Evolutionary conservation across 768 basidiomycete genomes (phyloP), one percentile per base, ranked within the genome.

Genomic region (Suillus luteus): DNA sequence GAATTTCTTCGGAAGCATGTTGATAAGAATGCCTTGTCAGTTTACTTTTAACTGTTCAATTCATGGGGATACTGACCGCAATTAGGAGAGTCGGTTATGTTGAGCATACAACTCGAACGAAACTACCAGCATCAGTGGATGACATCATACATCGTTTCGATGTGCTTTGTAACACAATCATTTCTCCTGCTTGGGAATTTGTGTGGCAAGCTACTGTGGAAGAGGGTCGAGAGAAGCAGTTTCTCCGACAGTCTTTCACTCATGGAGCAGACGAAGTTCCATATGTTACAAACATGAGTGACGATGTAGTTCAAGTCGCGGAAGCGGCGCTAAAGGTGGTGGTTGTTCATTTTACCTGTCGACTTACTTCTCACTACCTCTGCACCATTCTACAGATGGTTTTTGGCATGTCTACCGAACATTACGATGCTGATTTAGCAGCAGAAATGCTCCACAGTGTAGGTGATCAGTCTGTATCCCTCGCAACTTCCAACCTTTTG

Each of bases 11-110:
- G 96, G 48, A 81, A 81, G 11, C 84, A 93, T 69, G 80, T 97
- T 37, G 92, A 96, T 72, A 97, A 97, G 77, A 89, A 87, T 72
- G 86, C 89, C 1, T 68, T 97, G 95, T 96, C 70, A 77, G 93
- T 84, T 2, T 41, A 9, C n/a, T 38, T 51, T 43, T 4, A 10
- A 33, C 59, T 37, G 14, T 62, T 12, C 41, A 31, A 12, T 37
- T 15, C 55, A 31, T 49, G 11, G n/a, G 55, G 55, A 48, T 66
- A 38, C 67, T 70, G 63, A 74, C 66, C n/a, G 43, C 11, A 27
- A 35, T 31, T 35, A 90, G 90, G 65, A 86, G 88, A 19, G 86
- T 89, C 62, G 88, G 88, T 19, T 86, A 86, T 68, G 78, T 81
- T 54, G 81, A 86, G 66, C 76, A 72, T 68, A 81, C 74, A 68